Conservation (phyloP, 2,329 filamentous ascomycete genomes). For the Arthrobotrys entomopaga region DNA sequence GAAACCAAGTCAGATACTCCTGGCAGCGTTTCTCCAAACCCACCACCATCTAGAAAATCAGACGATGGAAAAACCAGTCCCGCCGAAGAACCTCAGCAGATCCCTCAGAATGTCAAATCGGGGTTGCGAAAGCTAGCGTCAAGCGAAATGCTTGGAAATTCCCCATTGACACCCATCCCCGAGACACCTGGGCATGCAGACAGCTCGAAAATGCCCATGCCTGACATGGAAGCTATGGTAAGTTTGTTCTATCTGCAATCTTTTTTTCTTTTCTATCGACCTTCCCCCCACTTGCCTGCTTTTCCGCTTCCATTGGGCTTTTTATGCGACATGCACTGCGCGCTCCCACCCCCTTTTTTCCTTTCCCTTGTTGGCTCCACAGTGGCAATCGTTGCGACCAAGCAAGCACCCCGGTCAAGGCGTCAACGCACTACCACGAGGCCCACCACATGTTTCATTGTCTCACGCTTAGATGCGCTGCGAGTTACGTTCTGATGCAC, state of each 20-base stretch:
- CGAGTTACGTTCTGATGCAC: slow-evolving; percentile 7
- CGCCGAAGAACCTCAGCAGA: slow-evolving; percentile 24
- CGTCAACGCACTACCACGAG: slow-evolving; percentile 46
- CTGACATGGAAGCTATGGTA: slow-evolving; percentile 36
- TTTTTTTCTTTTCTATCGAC: slow-evolving; percentile 16
- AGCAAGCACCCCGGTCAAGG: slow-evolving; percentile 33
- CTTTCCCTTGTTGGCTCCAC: slow-evolving; percentile 22
- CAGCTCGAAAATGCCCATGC: slow-evolving; percentile 40
- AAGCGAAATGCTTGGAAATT: slow-evolving; percentile 44
- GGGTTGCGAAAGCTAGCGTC: slow-evolving; percentile 50
- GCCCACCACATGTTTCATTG: slow-evolving; percentile 22
- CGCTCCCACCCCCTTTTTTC: slow-evolving; percentile 27
- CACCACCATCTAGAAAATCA: slow-evolving; percentile 25
- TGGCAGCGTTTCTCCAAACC: slow-evolving; percentile 5
- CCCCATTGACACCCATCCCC: slow-evolving; percentile 53
- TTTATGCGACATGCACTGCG: not conserved
- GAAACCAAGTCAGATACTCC: slow-evolving; percentile 33
- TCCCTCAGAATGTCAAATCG: slow-evolving; percentile 33
- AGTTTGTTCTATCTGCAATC: slow-evolving; percentile 37
- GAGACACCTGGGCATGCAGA: slow-evolving; percentile 45
- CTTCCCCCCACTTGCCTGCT: slow-evolving; percentile 32
- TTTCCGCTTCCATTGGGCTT: slow-evolving; percentile 16
- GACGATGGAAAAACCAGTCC: slow-evolving; percentile 24
- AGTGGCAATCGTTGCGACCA: slow-evolving; percentile 40
- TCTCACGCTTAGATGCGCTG: slow-evolving; percentile 53